phyloP scores from a whole-genome alignment of 352 stramenopile genomes.

The Achlya hypogyna region DNA sequence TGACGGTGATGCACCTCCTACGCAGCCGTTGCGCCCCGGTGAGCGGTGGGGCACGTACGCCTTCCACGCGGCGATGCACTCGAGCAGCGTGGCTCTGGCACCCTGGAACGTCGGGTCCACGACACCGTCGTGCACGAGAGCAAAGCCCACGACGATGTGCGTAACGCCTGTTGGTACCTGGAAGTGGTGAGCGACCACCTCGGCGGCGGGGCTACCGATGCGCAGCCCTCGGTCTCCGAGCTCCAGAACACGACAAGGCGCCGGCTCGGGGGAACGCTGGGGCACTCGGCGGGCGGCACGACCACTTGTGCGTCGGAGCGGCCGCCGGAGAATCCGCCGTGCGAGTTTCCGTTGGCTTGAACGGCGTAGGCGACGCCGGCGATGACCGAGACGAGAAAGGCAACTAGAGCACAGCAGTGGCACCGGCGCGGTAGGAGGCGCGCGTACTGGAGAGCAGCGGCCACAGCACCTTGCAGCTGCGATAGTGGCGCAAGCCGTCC shows the following conservation, averaged over 20 bases:
- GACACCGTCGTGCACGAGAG: slow-evolving; percentile 40
- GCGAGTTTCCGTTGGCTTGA: background rate
- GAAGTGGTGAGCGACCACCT: background rate
- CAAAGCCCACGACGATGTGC: slow-evolving; percentile 63
- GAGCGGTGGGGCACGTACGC: slow-evolving; percentile 37
- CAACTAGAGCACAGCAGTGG: background rate
- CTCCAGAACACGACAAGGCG: slow-evolving; percentile 69
- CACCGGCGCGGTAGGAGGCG: background rate
- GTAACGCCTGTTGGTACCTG: slow-evolving; percentile 42
- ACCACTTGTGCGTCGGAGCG: background rate
- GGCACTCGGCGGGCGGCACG: background rate
- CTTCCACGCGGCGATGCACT: slow-evolving; percentile 44
- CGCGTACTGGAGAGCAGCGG: background rate
- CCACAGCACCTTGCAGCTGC: background rate
- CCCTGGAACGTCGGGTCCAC: slow-evolving; percentile 51
- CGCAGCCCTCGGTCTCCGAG: slow-evolving; percentile 53
- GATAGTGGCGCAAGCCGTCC: background rate
- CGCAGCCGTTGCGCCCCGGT: background rate
- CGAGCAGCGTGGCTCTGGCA: slow-evolving; percentile 36
- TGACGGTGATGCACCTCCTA: slow-evolving; percentile 43
- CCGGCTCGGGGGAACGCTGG: slow-evolving; percentile 26
- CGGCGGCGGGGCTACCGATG: slow-evolving; percentile 27
- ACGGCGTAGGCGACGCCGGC: background rate
- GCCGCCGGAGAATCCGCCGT: background rate
- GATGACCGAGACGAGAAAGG: background rate